These are phyloP conservation scores for Fusarium chaquense DNA, from an alignment of 2,329 filamentous ascomycete genomes.

Conservation along the genomic window DNA sequence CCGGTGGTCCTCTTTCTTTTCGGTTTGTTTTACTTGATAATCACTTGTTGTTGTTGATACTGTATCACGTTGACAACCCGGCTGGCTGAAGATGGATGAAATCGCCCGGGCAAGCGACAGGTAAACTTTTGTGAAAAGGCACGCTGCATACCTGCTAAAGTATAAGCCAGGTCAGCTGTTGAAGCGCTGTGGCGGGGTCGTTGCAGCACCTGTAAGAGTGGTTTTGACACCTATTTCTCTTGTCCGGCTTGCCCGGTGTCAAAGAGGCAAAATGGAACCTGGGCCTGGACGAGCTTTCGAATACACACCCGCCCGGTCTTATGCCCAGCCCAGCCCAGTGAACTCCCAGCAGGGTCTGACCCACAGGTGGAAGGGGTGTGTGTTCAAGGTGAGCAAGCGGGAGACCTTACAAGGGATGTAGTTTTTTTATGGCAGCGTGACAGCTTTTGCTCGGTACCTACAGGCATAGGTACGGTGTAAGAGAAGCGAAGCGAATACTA, in stretches of 20 bases:
- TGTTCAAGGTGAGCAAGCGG: conserved; percentile 41
- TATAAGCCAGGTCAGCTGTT: conserved; percentile 17
- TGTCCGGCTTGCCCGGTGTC: conserved; percentile 23
- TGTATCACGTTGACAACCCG: not conserved
- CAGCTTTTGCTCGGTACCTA: conserved; percentile 35
- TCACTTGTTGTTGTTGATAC: conserved; percentile 2
- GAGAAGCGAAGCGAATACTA: conserved; percentile 33
- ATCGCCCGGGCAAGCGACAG: not conserved
- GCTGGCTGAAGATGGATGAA: not conserved
- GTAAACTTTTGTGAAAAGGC: not conserved
- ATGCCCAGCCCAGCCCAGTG: conserved; percentile 30
- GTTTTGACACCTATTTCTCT: not conserved
- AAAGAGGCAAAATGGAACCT: not conserved
- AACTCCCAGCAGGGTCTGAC: conserved; percentile 33
- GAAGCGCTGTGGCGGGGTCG: conserved; percentile 4
- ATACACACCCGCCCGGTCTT: conserved; percentile 32
- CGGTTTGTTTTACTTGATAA: not conserved
- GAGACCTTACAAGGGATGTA: conserved; percentile 38
- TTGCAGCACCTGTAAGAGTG: not conserved
- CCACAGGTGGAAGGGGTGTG: conserved; percentile 40
- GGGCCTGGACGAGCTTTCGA: not conserved
- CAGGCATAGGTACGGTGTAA: conserved; percentile 40
- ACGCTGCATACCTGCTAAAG: not conserved
- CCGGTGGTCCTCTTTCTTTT: conserved; percentile 30
- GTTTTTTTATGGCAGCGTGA: conserved; percentile 40